phyloP scores from a whole-genome alignment of 805 yeast species.

The Grigorovia humatica region DNA sequence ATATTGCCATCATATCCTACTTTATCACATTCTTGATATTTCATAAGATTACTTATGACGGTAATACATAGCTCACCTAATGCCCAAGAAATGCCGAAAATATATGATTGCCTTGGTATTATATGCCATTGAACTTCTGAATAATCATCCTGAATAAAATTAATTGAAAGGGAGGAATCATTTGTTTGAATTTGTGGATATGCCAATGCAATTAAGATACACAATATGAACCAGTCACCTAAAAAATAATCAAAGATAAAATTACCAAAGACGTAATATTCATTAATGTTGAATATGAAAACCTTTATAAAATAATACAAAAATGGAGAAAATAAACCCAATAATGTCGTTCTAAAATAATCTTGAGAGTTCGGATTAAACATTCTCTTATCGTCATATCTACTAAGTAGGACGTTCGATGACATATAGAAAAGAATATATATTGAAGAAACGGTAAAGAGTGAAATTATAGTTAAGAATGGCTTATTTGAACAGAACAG shows the following conservation, averaged over 20 bases:
- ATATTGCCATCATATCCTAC: neutral
- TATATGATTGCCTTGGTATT: conserved; percentile 31
- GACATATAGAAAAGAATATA: conserved; percentile 14
- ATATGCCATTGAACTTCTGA: conserved; percentile 29
- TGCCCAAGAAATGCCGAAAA: conserved; percentile 32
- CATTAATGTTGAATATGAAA: conserved; percentile 20
- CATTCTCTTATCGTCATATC: conserved; percentile 20
- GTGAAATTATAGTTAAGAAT: conserved; percentile 12
- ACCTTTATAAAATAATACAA: conserved; percentile 25
- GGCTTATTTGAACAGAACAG: conserved; percentile 25
- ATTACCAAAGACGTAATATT: conserved; percentile 22
- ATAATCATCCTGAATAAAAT: neutral
- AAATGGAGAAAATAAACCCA: conserved; percentile 30
- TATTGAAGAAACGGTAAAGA: conserved; percentile 6
- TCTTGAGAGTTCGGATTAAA: conserved; percentile 32
- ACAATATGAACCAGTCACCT: conserved; percentile 30
- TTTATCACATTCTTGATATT: conserved; percentile 15
- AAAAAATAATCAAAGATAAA: conserved; percentile 25
- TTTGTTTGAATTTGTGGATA: conserved; percentile 30
- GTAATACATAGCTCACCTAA: conserved; percentile 26
- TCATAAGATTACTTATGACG: conserved; percentile 17
- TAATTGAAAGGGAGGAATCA: neutral
- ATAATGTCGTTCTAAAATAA: conserved; percentile 30
- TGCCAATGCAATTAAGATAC: conserved; percentile 30
- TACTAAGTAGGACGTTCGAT: conserved; percentile 14